phyloP scores from a whole-genome alignment of 352 stramenopile species.

The Stramenopiles sp. region DNA sequence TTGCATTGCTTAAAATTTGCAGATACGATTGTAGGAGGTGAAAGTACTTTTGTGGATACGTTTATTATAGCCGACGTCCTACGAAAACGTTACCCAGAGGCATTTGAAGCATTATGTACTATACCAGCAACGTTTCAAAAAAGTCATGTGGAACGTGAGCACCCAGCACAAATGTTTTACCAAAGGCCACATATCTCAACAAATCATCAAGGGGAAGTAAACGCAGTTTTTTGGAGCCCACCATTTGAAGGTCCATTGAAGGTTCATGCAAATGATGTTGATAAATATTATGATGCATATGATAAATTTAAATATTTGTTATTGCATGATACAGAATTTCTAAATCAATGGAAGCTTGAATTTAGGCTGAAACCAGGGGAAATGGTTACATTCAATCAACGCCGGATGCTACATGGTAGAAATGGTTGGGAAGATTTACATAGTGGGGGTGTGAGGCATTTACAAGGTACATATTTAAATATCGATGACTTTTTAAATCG shows the following conservation, averaged over 20 bases:
- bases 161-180: slow-evolving; percentile 70
- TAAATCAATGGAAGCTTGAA: slow-evolving; percentile 34
- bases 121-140: slow-evolving; percentile 83
- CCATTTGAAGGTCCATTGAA: slow-evolving; percentile 75
- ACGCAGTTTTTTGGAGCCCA: slow-evolving; percentile 72
- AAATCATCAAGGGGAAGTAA: slow-evolving; percentile 47
- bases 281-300: slow-evolving; percentile 53
- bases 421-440: slow-evolving; percentile 41
- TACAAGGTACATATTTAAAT: slow-evolving; percentile 59
- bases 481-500: slow-evolving; percentile 57
- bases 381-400: slow-evolving; percentile 57
- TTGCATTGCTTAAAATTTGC: slow-evolving; percentile 71
- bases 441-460: slow-evolving; percentile 44
- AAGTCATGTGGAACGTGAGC: slow-evolving; percentile 56
- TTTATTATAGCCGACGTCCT: slow-evolving; percentile 47
- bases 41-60: slow-evolving; percentile 57
- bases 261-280: slow-evolving; percentile 42
- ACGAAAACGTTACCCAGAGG: slow-evolving; percentile 32
- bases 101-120: slow-evolving; percentile 43
- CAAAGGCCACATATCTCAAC: slow-evolving; percentile 72
- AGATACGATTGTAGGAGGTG: slow-evolving; percentile 46
- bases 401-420: slow-evolving; percentile 46
- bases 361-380: slow-evolving; percentile 51
- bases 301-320: slow-evolving; percentile 48
- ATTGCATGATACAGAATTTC: slow-evolving; percentile 38